Base-by-base conservation (phyloP, 2,329 filamentous ascomycete genomes). In the Aspergillus fumigatiaffinis region DNA sequence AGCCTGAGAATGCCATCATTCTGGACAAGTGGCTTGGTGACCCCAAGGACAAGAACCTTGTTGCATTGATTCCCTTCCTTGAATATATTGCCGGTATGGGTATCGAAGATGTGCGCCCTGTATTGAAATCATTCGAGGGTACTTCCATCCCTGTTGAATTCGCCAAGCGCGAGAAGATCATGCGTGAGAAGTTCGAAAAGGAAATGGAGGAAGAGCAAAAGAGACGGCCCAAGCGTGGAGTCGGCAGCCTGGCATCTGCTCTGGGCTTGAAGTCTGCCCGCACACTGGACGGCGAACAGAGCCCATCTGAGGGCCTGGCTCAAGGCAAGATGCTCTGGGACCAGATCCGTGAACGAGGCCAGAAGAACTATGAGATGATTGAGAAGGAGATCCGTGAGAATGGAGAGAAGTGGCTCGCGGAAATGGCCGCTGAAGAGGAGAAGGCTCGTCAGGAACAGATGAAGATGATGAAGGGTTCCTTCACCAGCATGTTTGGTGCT, bases 281-380 rank as follows among this genome's bases (percentile, higher is more conserved):
- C 66, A 84, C 67, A 51, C 68, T 65, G 63, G 87, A 89, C 51
- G 87, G 90, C 51, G 88, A 92, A 71, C 82, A 85, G 61, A 86
- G 83, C 65, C 82, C 89, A 1, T 82, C 83, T 2, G 91, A 96
- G 71, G 91, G 90, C 12, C 85, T 94, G 60, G 87, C 89, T 2
- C 87, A 96, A 75, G 94, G 93, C 67, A 99, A 97, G 84, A 97
- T 97, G 91, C 80, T 97, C 64, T 92, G 92, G 76, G 94, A 99
- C 71, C 87, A 96, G 74, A 92, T 94, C 52, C 87, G 94, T 51
- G 94, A 99, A 78, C 85, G 92, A 51, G 94, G 94, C 35, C 90
- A 92, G 77, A 88, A 88, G 73, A 89, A 92, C 76, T 99, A 97
- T 76, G 86, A 96, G 79, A 78, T 87, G 65, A 83, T 97, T 60